These are phyloP conservation scores for Lactuca sativa DNA, from an alignment of 129 eudicot genomes.

Conservation along the genomic window DNA sequence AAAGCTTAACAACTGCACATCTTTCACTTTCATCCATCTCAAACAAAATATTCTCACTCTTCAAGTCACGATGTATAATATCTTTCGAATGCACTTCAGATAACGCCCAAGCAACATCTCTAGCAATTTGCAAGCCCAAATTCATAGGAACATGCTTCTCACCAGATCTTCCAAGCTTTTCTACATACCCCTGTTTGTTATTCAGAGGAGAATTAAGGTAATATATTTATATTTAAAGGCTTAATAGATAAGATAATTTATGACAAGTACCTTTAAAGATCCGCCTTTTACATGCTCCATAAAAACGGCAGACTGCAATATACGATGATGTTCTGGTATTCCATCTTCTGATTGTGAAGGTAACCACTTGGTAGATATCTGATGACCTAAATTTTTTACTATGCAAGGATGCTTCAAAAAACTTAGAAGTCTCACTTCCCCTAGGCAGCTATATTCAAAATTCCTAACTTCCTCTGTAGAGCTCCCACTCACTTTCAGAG, in stretches of 20 bases:
- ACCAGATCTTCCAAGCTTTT: slow-evolving; percentile 57
- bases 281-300: slow-evolving; percentile 95
- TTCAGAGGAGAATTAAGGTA: slow-evolving; percentile 9
- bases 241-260: too few species aligned
- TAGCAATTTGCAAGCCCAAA: slow-evolving; percentile 53
- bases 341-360: slow-evolving; percentile 48
- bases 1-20: slow-evolving; percentile 61
- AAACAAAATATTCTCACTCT: slow-evolving; percentile 79
- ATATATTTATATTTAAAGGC: too few species aligned
- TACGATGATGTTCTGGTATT: slow-evolving; percentile 49
- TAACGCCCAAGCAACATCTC: slow-evolving; percentile 78
- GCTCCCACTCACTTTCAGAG: slow-evolving; percentile 54
- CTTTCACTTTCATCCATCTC: slow-evolving; percentile 62
- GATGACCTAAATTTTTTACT: slow-evolving; percentile 80
- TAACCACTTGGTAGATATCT: slow-evolving; percentile 71
- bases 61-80: slow-evolving; percentile 92
- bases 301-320: slow-evolving; percentile 70
- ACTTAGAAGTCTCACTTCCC: slow-evolving; percentile 79
- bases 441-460: slow-evolving; percentile 75
- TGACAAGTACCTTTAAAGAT: slow-evolving; percentile 57
- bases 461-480: slow-evolving; percentile 60
- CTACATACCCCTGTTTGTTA: slow-evolving; percentile 68
- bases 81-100: slow-evolving; percentile 75
- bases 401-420: slow-evolving; percentile 78
- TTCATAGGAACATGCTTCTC: slow-evolving; percentile 57